A percentile compares a stretch with the other conserved stretches of the same genome.
phyloP scores from a whole-genome alignment of 345 rosid species.

The Corymbia maculata region DNA sequence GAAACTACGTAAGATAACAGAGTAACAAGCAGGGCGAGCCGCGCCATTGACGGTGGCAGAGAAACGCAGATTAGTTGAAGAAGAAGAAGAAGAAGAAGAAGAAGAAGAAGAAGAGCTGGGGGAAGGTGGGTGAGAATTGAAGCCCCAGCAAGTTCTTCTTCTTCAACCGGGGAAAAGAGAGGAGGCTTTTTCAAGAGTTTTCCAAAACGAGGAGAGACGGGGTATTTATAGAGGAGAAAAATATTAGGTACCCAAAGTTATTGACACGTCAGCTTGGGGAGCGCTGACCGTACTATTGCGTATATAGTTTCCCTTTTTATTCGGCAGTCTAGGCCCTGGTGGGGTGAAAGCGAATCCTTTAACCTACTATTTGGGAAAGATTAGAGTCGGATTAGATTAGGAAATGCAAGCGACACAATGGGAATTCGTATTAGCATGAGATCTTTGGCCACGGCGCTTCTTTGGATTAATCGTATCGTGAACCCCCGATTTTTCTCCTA shows the following conservation, averaged over 20 bases:
- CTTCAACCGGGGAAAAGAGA: not conserved
- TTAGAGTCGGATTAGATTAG: not conserved
- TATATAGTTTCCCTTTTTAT: not conserved
- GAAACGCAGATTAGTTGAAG: not conserved
- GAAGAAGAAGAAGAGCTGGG: not conserved
- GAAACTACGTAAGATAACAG: not conserved
- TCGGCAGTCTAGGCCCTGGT: not conserved
- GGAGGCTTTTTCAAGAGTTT: not conserved
- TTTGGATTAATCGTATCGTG: not conserved
- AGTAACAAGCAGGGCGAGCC: not conserved
- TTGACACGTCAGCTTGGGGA: no score
- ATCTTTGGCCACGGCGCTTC: not conserved
- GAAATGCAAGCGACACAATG: not conserved
- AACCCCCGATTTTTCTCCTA: not conserved
- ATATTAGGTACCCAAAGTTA: no score
- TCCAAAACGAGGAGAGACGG: accelerated
- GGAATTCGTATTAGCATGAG: not conserved
- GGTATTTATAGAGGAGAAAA: not conserved
- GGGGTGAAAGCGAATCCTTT: no score
- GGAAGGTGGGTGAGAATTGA: not conserved
- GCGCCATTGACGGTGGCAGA: not conserved
- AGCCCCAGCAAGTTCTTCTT: not conserved
- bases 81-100: not conserved
- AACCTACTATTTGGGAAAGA: not conserved
- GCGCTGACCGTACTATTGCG: not conserved